Conservation (phyloP, 2,329 filamentous ascomycete species). For the Curvularia eragrostidis region DNA sequence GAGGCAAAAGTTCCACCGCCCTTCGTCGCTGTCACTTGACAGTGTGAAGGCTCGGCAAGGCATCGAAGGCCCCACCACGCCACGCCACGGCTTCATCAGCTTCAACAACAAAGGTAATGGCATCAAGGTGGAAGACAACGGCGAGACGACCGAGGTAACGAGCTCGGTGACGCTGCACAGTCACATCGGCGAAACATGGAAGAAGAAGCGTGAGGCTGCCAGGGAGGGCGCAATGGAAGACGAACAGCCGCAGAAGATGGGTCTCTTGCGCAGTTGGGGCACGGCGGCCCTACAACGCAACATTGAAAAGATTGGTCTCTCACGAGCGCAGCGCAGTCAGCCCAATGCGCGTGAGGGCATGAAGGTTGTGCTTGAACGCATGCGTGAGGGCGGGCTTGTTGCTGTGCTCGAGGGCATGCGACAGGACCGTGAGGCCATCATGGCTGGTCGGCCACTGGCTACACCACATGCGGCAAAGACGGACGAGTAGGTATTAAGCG, state of each 20-base stretch:
- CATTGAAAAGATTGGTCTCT: constrained; percentile 79
- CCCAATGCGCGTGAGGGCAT: constrained; percentile 84
- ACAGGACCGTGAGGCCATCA: constrained; percentile 60
- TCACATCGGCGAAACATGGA: constrained; percentile 71
- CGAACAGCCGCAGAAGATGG: constrained; percentile 58
- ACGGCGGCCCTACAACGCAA: constrained; percentile 76
- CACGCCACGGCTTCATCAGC: constrained; percentile 43
- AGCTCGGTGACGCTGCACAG: constrained; percentile 78
- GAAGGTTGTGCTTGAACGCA: constrained; percentile 77
- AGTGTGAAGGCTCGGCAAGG: constrained; percentile 40
- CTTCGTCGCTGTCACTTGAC: constrained; percentile 31
- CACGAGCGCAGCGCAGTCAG: constrained; percentile 77
- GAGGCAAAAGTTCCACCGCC: constrained; percentile 71
- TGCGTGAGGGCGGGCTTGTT: constrained; percentile 70
- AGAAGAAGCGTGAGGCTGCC: constrained; percentile 54
- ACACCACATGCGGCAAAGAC: constrained; percentile 23
- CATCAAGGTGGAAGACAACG: constrained; percentile 39
- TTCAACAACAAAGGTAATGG: constrained; percentile 33
- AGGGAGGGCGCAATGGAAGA: constrained; percentile 51
- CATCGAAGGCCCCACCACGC: constrained; percentile 41
- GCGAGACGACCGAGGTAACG: constrained; percentile 67
- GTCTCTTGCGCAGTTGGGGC: constrained; percentile 69
- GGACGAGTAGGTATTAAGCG: constrained; percentile 31
- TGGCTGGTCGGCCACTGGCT: constrained; percentile 33
- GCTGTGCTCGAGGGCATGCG: constrained; percentile 75